Conservation (phyloP, 352 stramenopile species). For the Phytophthora uliginosa region DNA sequence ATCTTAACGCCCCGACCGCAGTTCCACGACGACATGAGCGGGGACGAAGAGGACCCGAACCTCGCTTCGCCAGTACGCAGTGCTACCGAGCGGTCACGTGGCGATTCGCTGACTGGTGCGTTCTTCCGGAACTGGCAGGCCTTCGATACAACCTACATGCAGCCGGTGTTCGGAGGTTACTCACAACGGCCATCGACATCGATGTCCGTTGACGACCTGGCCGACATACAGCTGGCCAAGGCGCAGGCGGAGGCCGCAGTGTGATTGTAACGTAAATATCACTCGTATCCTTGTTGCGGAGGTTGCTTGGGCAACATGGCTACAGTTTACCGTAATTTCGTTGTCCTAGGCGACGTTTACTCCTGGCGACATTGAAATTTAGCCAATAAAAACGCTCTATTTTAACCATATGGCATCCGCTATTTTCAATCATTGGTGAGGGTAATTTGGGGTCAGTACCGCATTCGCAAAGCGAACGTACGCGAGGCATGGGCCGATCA, state of each 20-base stretch:
- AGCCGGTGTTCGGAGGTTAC: constrained; percentile 82
- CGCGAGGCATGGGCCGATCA: too few species aligned
- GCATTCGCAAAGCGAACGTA: too few species aligned
- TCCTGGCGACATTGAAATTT: too few species aligned
- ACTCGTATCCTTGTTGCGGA: not conserved
- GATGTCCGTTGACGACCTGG: constrained; percentile 31
- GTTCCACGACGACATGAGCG: constrained; percentile 69
- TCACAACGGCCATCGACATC: constrained; percentile 37
- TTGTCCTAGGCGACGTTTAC: too few species aligned
- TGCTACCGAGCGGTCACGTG: constrained; percentile 35
- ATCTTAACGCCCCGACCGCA: constrained; percentile 76
- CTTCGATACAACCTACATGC: constrained; percentile 85
- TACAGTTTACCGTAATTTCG: too few species aligned
- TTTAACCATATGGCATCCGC: too few species aligned
- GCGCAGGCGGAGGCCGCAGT: constrained; percentile 55
- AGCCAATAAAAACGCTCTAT: too few species aligned
- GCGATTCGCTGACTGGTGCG: constrained; percentile 60
- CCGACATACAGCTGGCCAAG: constrained; percentile 45
- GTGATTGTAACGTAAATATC: constrained; percentile 26
- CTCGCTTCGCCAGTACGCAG: constrained; percentile 22
- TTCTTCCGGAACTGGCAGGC: constrained; percentile 86
- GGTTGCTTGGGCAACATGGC: not conserved
- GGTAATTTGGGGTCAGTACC: too few species aligned
- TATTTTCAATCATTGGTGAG: too few species aligned
- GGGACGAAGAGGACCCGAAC: constrained; percentile 51